Evolutionary conservation across 768 basidiomycete genomes (phyloP), one percentile per base, ranked within the genome.

Genomic region (Amanita rimosa): DNA sequence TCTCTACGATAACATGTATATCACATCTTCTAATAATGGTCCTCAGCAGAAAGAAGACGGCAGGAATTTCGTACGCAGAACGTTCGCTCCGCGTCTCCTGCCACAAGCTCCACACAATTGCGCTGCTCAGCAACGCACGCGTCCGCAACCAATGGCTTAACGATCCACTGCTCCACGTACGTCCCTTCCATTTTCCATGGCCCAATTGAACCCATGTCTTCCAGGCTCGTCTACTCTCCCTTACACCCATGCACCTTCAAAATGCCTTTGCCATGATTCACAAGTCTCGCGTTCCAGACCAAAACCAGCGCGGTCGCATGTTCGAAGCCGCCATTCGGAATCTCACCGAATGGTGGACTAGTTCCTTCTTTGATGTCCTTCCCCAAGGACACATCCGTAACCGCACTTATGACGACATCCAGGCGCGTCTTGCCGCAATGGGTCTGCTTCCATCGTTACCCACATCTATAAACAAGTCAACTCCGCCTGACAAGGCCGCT

Each of bases 51-150:
- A 76, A 69, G 60, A 71, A 74, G 64, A 14, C 40, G n/a, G 26
- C 31, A 16, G 74, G 74, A 52, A 64, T 78, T 52, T 63, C 76
- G 29, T 72, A 79, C 52, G 77, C 78, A 11, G 87, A 94, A 58
- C 78, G 93, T 10, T 67, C 82, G 36, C 61, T 81, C 7, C 75
- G 93, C 29, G 76, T 94, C 40, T 77, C 85, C 50, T 81, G 79
- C 47, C 95, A 98, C 68, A 94, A 95, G 65, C 70, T 91, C 11
- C 96, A 99, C 57, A 88, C 91, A 7, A 65, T 94, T 9, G 68
- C 76, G n/a, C 71, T 96, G 11, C 73, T 98, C 10, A 75, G 76
- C 11, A 90, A 83, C 59, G 87, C 83, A 4, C 64, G 71, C 39
- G 64, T 78, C 17, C 77, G 96, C 35, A 98, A 99, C 59, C 69